phyloP scores from a whole-genome alignment of 805 yeast genomes.

The Yamadazyma sp. region DNA sequence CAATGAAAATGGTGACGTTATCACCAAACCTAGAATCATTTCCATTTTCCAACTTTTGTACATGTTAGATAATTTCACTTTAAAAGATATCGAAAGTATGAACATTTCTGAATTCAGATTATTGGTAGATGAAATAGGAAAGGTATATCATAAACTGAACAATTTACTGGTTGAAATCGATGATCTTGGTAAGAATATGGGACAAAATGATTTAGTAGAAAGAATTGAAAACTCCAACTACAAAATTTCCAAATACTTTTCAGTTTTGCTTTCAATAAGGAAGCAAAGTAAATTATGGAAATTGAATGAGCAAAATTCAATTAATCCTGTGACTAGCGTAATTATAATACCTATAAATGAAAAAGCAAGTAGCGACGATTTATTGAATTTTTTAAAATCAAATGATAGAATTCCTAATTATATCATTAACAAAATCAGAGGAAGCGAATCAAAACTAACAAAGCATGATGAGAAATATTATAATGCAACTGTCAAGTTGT shows the following conservation, averaged over 20 bases:
- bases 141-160: too few species aligned
- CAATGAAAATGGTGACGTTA: slow-evolving; percentile 28
- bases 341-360: slow-evolving; percentile 28
- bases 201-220: background rate
- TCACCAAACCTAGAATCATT: slow-evolving; percentile 28
- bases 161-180: background rate
- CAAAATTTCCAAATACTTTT: slow-evolving; percentile 23
- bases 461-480: slow-evolving; percentile 16
- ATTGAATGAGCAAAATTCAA: slow-evolving; percentile 23
- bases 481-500: slow-evolving; percentile 40
- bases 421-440: slow-evolving; percentile 13
- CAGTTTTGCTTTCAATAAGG: slow-evolving; percentile 48
- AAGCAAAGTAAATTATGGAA: slow-evolving; percentile 49
- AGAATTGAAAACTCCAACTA: slow-evolving; percentile 1
- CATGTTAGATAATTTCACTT: background rate
- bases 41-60: slow-evolving; percentile 28
- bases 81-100: background rate
- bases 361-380: slow-evolving; percentile 14
- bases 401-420: slow-evolving; percentile 11
- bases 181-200: background rate
- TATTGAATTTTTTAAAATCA: slow-evolving; percentile 11
- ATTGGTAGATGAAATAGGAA: background rate
- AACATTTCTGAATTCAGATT: background rate
- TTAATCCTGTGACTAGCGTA: slow-evolving; percentile 32
- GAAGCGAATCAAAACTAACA: background rate